Percentiles rank a stretch among this genome's conserved stretches.
These are phyloP conservation scores for Collybia sp. DNA, from an alignment of 768 basidiomycete genomes.

Conservation along the genomic window DNA sequence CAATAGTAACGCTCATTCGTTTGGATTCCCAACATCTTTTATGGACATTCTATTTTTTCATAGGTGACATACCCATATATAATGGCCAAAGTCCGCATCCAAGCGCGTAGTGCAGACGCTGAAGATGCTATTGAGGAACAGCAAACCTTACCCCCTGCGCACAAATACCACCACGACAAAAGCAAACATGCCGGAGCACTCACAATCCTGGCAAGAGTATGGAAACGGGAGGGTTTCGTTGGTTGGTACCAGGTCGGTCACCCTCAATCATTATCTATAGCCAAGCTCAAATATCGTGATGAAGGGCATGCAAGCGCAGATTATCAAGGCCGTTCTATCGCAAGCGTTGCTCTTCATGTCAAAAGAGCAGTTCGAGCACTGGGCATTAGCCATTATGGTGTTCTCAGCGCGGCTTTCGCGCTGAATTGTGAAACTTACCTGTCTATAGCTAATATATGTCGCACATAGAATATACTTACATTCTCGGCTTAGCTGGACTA, in stretches of 20 bases:
- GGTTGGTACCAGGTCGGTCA: conserved; percentile 91
- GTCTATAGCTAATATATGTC: background rate
- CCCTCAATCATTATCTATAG: background rate
- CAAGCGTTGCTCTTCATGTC: conserved; percentile 96
- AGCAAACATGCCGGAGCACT: conserved; percentile 67
- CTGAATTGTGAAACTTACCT: background rate
- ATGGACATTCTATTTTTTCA: background rate
- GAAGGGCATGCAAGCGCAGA: conserved; percentile 95
- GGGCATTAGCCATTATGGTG: conserved; percentile 70
- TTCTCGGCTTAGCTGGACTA: too few species aligned
- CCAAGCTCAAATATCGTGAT: background rate
- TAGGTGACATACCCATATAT: conserved; percentile 95
- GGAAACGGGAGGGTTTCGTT: conserved; percentile 70
- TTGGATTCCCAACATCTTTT: conserved; percentile 1
- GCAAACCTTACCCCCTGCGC: conserved; percentile 27
- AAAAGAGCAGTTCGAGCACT: conserved; percentile 95
- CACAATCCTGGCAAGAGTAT: conserved; percentile 68
- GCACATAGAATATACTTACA: too few species aligned
- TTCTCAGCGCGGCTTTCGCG: conserved; percentile 36
- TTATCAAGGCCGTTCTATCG: conserved; percentile 90
- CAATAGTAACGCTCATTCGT: conserved; percentile 58
- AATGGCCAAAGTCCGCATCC: conserved; percentile 95
- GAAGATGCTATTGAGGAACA: conserved; percentile 43
- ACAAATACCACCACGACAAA: conserved; percentile 38
- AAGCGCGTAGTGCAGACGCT: conserved; percentile 66